phyloP scores from a whole-genome alignment of 2,329 filamentous ascomycete species.

The Gliomastix tumulicola region DNA sequence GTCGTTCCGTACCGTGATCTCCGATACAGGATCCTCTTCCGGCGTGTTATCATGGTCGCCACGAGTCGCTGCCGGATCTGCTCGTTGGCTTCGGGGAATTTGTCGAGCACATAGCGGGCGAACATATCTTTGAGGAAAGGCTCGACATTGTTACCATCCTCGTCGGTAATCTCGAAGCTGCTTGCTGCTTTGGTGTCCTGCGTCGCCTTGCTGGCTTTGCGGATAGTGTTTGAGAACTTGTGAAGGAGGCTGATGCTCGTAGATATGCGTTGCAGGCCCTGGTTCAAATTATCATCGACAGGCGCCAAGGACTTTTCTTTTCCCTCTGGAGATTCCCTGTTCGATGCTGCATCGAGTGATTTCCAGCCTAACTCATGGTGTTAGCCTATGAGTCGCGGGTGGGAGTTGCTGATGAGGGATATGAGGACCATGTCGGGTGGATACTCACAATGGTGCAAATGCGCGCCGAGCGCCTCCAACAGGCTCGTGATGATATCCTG shows the following conservation, averaged over 20 bases:
- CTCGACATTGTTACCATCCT: conserved; percentile 7
- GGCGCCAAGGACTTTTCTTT: not conserved
- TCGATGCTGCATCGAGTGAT: too few species aligned
- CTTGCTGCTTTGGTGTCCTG: conserved; percentile 4
- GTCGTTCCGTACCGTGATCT: conserved; percentile 4
- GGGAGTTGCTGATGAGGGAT: not conserved
- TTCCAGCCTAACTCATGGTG: not conserved
- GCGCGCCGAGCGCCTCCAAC: conserved; percentile 6
- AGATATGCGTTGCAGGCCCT: not conserved
- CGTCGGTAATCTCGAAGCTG: conserved; percentile 5
- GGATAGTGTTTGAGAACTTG: conserved; percentile 11
- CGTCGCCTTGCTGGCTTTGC: conserved; percentile 6
- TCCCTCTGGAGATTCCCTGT: too few species aligned
- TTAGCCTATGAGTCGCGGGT: not conserved
- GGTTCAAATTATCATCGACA: not conserved
- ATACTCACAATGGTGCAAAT: conserved; percentile 2
- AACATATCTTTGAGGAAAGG: conserved; percentile 3
- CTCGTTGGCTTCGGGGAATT: conserved; percentile 5
- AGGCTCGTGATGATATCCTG: conserved; percentile 5
- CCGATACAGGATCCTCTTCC: conserved; percentile 7
- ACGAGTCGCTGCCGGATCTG: conserved; percentile 6
- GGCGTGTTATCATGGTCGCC: conserved; percentile 5
- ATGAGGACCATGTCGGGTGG: not conserved
- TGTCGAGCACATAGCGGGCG: conserved; percentile 4
- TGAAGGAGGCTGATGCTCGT: conserved; percentile 2